phyloP scores from a whole-genome alignment of 768 basidiomycete species.

The Kondoa subrosea region DNA sequence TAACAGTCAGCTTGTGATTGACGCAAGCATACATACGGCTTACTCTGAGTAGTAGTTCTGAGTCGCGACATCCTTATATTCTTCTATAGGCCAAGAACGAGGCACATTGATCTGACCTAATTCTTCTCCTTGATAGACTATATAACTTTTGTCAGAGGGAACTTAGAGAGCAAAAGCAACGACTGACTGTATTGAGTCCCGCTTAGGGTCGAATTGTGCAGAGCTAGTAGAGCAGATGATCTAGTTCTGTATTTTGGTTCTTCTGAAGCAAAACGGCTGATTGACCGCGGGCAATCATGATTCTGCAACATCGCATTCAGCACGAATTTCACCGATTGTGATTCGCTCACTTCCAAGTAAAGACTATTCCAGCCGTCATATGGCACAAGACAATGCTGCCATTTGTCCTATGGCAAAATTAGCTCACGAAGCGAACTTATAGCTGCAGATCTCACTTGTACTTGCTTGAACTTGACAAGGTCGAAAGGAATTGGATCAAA shows the following conservation, averaged over 20 bases:
- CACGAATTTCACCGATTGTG: not conserved
- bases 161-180: constrained; percentile 48
- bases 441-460: too few relatives aligned
- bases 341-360: not conserved
- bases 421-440: too few relatives aligned
- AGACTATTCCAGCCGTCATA: constrained; percentile 2
- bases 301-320: not conserved
- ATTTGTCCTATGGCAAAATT: constrained; percentile 7
- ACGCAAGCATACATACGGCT: constrained; percentile 27
- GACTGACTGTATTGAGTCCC: too few relatives aligned
- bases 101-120: constrained; percentile 43
- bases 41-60: constrained; percentile 54
- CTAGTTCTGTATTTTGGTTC: constrained; percentile 41
- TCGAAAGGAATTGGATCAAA: not conserved
- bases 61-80: constrained; percentile 54
- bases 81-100: constrained; percentile 46
- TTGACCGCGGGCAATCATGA: constrained; percentile 34
- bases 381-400: constrained; percentile 4
- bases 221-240: constrained; percentile 49
- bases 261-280: constrained; percentile 54
- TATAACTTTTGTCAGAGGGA: constrained; percentile 51
- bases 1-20: not conserved
- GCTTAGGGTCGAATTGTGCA: constrained; percentile 32
- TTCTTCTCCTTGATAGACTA: constrained; percentile 59
- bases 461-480: constrained; percentile 15